phyloP scores from a whole-genome alignment of 306 rosid genomes.

The Begonia peltatifolia region DNA sequence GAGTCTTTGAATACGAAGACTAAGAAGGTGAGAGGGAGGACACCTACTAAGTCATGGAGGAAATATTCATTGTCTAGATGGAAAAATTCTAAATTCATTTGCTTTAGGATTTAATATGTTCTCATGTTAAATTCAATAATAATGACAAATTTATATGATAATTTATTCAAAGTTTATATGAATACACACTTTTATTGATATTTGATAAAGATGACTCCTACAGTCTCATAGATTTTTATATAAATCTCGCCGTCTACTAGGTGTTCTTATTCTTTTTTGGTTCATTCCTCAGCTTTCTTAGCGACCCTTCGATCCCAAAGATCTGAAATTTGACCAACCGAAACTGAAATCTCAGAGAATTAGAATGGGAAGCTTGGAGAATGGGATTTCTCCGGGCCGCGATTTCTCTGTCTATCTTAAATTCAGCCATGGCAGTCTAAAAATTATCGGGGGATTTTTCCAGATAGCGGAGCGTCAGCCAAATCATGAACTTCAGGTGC shows the following conservation, averaged over 20 bases:
- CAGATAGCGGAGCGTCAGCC: constrained; percentile 55
- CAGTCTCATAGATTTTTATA: not conserved
- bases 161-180: too few species aligned
- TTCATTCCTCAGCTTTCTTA: constrained; percentile 31
- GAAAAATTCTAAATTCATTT: not conserved
- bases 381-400: constrained; percentile 50
- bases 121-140: too few species aligned
- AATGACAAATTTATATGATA: too few species aligned
- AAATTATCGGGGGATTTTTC: constrained; percentile 65
- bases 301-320: constrained; percentile 37
- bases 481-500: constrained; percentile 65
- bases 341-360: constrained; percentile 20
- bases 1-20: constrained; percentile 49
- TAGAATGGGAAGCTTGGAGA: constrained; percentile 53
- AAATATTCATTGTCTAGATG: constrained; percentile 44
- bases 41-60: constrained; percentile 45
- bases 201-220: not conserved
- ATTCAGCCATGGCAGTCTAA: constrained; percentile 69
- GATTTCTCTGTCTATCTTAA: constrained; percentile 48
- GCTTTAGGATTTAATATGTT: too few species aligned
- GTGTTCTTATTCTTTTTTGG: constrained; percentile 52
- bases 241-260: not conserved
- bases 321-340: constrained; percentile 48
- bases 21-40: constrained; percentile 28
- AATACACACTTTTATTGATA: too few species aligned